Percentiles rank a stretch among this genome's conserved stretches.
phyloP scores from a whole-genome alignment of 305 asterid genomes.

The Fraxinus latifolia region DNA sequence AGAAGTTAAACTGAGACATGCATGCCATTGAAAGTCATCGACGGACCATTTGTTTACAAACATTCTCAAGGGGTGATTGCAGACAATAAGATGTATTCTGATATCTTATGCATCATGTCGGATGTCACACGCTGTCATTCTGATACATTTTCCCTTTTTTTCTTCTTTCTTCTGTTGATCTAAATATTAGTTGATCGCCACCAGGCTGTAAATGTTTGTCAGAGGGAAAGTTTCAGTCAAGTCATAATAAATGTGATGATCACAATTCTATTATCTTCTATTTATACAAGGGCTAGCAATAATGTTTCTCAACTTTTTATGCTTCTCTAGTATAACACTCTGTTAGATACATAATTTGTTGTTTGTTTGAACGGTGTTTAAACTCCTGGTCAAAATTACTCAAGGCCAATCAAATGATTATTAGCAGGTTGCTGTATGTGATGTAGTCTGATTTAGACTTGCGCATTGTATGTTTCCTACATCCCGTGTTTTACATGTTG shows the following conservation, averaged over 20 bases:
- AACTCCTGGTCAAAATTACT: slow-evolving; percentile 2
- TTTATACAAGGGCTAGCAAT: not conserved
- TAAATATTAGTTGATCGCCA: not conserved
- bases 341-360: not conserved
- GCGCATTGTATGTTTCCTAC: slow-evolving; percentile 13
- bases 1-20: not conserved
- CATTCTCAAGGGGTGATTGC: slow-evolving; percentile 8
- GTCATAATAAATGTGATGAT: not conserved
- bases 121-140: not conserved
- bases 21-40: not conserved
- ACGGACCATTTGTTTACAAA: not conserved
- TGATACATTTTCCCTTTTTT: not conserved
- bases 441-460: slow-evolving; percentile 16
- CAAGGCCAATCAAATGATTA: slow-evolving; percentile 8
- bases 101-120: not conserved
- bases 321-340: not conserved
- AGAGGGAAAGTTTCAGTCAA: not conserved
- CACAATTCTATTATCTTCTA: not conserved
- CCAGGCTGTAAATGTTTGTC: slow-evolving; percentile 9
- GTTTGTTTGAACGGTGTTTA: not conserved
- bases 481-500: slow-evolving; percentile 20
- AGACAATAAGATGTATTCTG: slow-evolving; percentile 2
- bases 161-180: not conserved
- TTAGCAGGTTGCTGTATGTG: not conserved
- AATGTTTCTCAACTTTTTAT: not conserved